These are phyloP conservation scores for Entoloma clypeatum DNA, from an alignment of 1,284 basidiomycete genomes.

Conservation along the genomic window DNA sequence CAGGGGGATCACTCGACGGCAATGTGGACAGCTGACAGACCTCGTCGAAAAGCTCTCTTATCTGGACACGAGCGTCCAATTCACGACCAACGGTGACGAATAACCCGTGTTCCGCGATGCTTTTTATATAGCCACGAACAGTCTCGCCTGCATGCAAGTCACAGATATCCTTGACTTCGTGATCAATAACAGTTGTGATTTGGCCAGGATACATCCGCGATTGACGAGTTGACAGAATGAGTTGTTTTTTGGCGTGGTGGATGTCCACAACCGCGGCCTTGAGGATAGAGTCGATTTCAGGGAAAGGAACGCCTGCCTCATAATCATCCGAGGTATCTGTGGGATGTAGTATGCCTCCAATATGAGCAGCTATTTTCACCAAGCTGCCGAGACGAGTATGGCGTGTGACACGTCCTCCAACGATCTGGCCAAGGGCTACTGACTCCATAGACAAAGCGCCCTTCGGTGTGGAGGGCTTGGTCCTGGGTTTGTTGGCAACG, in stretches of 20 bases:
- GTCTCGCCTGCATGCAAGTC: conserved; percentile 73
- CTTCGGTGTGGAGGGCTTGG: conserved; percentile 48
- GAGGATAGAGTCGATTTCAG: conserved; percentile 62
- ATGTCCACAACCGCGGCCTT: conserved; percentile 70
- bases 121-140: conserved; percentile 88
- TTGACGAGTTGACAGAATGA: conserved; percentile 76
- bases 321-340: conserved; percentile 85
- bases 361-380: conserved; percentile 66
- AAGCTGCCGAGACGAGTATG: conserved; percentile 68
- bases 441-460: conserved; percentile 60
- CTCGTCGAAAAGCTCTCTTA: conserved; percentile 89
- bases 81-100: conserved; percentile 85
- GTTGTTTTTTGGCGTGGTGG: conserved; percentile 60
- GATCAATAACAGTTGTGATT: conserved; percentile 56
- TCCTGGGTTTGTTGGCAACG: conserved; percentile 69
- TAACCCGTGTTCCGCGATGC: conserved; percentile 82
- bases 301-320: conserved; percentile 53
- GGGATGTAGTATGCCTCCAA: conserved; percentile 75
- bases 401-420: conserved; percentile 75
- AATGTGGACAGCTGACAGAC: conserved; percentile 39
- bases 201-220: conserved; percentile 61
- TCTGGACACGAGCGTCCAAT: conserved; percentile 89
- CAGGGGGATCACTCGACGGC: conserved; percentile 1
- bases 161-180: conserved; percentile 59
- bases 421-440: conserved; percentile 65